Evolutionary conservation across 306 rosid genomes (phyloP).

Genomic region (Chamaecrista fasciculata): DNA sequence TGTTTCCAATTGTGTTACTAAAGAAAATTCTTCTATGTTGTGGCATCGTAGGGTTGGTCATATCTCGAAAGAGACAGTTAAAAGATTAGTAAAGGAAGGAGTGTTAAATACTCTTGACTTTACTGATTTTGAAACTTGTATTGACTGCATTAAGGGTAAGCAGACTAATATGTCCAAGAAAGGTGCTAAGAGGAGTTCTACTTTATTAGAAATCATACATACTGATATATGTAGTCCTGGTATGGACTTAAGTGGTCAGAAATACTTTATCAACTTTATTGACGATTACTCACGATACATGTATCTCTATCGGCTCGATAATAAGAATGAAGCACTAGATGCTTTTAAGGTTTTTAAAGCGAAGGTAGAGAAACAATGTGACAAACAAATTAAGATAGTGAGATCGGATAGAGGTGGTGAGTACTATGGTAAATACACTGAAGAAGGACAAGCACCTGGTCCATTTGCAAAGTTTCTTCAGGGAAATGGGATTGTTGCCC

Average conservation of each 20-base stretch:
- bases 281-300: slow-evolving; percentile 6
- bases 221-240: not conserved
- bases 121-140: not conserved
- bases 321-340: too few relatives aligned
- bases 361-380: too few relatives aligned
- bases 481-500: too few relatives aligned
- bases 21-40: not conserved
- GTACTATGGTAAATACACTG: too few relatives aligned
- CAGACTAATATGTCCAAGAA: not conserved
- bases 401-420: too few relatives aligned
- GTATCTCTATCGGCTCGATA: not conserved
- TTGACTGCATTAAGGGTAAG: slow-evolving; percentile 1
- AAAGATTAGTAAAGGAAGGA: slow-evolving; percentile 1
- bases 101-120: not conserved
- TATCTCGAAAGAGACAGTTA: not conserved
- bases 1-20: too few relatives aligned
- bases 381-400: too few relatives aligned
- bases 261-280: not conserved
- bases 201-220: not conserved
- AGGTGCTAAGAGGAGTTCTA: not conserved
- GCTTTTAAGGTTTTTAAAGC: too few relatives aligned
- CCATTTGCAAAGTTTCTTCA: too few relatives aligned
- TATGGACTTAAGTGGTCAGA: not conserved
- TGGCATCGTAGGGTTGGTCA: not conserved
- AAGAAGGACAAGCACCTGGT: too few relatives aligned